Conservation (phyloP, 495 filamentous ascomycete species). For the Letharia lupina region DNA sequence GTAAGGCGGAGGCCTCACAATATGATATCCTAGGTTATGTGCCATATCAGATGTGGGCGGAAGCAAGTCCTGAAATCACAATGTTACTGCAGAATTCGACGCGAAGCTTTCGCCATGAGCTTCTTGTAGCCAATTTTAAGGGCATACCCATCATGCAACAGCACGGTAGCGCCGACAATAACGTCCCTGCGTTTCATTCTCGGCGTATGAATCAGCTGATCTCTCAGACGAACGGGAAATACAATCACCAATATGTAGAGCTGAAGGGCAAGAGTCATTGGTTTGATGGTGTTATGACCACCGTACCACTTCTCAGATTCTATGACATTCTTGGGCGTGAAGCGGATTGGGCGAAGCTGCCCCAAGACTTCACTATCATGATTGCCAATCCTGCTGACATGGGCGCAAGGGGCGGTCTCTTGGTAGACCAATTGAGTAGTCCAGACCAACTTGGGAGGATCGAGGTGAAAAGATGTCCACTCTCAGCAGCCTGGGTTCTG, state of each 20-base stretch:
- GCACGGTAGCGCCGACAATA: slow-evolving; percentile 49
- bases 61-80: slow-evolving; percentile 40
- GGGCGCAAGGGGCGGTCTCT: slow-evolving; percentile 42
- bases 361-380: slow-evolving; percentile 37
- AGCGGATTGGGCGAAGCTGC: slow-evolving; percentile 17
- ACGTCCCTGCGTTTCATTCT: slow-evolving; percentile 52
- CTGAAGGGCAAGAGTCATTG: slow-evolving; percentile 44
- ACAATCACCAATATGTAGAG: slow-evolving; percentile 39
- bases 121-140: slow-evolving; percentile 42
- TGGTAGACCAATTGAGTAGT: slow-evolving; percentile 38
- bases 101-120: slow-evolving; percentile 47
- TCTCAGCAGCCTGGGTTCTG: slow-evolving; percentile 28
- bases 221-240: slow-evolving; percentile 33
- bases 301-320: slow-evolving; percentile 35
- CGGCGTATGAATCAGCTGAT: slow-evolving; percentile 43
- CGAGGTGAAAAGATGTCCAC: slow-evolving; percentile 23
- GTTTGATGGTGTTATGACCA: slow-evolving; percentile 45
- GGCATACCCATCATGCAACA: slow-evolving; percentile 50
- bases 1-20: not conserved
- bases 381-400: slow-evolving; percentile 44
- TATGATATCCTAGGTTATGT: slow-evolving; percentile 41
- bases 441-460: slow-evolving; percentile 41
- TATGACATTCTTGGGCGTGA: slow-evolving; percentile 27
- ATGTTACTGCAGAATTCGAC: slow-evolving; percentile 39
- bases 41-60: slow-evolving; percentile 49